Percentiles rank a stretch among this genome's conserved stretches.
These are phyloP conservation scores for Colletotrichum sp. DNA, from an alignment of 2,329 filamentous ascomycete genomes.

Conservation along the genomic window DNA sequence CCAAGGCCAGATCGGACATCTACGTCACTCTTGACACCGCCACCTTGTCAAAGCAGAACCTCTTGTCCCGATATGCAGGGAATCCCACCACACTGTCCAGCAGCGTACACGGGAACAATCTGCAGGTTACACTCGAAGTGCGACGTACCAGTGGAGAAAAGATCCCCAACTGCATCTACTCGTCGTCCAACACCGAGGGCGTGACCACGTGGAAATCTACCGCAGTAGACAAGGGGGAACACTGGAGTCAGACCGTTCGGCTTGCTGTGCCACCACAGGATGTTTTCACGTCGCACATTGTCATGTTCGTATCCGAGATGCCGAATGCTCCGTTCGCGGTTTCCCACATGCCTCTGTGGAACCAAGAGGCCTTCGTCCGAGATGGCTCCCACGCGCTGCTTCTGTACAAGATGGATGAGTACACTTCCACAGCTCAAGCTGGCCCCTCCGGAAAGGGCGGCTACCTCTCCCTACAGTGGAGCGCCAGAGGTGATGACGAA, in stretches of 20 bases:
- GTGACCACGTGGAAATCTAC: slow-evolving; percentile 89
- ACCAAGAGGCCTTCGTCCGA: slow-evolving; percentile 84
- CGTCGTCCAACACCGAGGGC: slow-evolving; percentile 80
- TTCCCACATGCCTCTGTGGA: slow-evolving; percentile 93
- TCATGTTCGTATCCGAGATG: slow-evolving; percentile 87
- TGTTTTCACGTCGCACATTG: slow-evolving; percentile 82
- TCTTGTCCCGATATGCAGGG: slow-evolving; percentile 71
- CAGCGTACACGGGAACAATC: slow-evolving; percentile 69
- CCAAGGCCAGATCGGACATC: slow-evolving; percentile 89
- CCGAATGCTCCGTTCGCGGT: slow-evolving; percentile 90
- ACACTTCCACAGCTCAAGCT: slow-evolving; percentile 72
- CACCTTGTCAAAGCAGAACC: slow-evolving; percentile 76
- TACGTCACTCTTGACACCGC: slow-evolving; percentile 87
- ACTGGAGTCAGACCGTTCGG: slow-evolving; percentile 88
- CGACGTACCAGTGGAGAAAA: slow-evolving; percentile 79
- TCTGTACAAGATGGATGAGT: slow-evolving; percentile 91
- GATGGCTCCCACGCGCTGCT: slow-evolving; percentile 84
- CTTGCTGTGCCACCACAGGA: slow-evolving; percentile 80
- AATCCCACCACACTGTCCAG: slow-evolving; percentile 74
- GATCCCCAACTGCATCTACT: slow-evolving; percentile 86
- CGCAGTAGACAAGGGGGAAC: slow-evolving; percentile 77
- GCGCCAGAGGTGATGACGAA: slow-evolving; percentile 68
- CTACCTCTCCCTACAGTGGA: slow-evolving; percentile 87
- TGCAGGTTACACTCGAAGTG: slow-evolving; percentile 91
- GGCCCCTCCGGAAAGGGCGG: slow-evolving; percentile 77